Evolutionary conservation across 2,329 filamentous ascomycete genomes (phyloP), one percentile per base, ranked within the genome.

Genomic region (Diaporthe capsici): DNA sequence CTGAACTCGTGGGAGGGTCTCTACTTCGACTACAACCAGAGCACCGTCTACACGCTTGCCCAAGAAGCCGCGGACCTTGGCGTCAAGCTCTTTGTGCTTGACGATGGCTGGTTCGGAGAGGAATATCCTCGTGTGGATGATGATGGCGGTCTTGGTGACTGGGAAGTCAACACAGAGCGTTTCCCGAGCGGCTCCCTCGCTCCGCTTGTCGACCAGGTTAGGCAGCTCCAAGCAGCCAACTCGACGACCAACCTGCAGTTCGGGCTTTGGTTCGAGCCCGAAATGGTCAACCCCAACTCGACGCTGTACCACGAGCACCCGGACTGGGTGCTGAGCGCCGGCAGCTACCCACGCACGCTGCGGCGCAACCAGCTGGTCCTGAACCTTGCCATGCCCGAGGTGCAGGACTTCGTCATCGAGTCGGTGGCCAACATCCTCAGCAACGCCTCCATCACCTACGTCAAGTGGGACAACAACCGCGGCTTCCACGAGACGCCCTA

Each of bases 381-480:
- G 2, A 92, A 93, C 71, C 82, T 92, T 0, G 91, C 88, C 0
- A 83, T 92, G 0, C 86, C 87, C 0, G 90, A 92, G 76, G 91
- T 93, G 0, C 92, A 93, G 77, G 87, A 92, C 1, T 92, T 88
- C 75, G 88, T 93, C 79, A 91, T 93, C 77, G 81, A 85, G 0
- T 85, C 87, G 0, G 84, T 93, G 4, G 87, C 90, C 2, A 82
- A 85, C 4, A 85, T 93, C 9, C 86, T 93, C 25, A 84, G 88
- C 60, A 87, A 84, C 1, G 87, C 88, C 0, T 84, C 88, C 34
- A 88, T 93, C 63, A 82, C 83, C 13, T 93, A 93, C 76, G 87
- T 93, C 76, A 93, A 93, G 78, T 93, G 91, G 92, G 92, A 93
- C 78, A 92, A 92, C 81, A 93, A 93, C 82, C 85, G 92, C 7